Conservation (phyloP, 768 basidiomycete genomes). For the Termitomyces sp. region DNA sequence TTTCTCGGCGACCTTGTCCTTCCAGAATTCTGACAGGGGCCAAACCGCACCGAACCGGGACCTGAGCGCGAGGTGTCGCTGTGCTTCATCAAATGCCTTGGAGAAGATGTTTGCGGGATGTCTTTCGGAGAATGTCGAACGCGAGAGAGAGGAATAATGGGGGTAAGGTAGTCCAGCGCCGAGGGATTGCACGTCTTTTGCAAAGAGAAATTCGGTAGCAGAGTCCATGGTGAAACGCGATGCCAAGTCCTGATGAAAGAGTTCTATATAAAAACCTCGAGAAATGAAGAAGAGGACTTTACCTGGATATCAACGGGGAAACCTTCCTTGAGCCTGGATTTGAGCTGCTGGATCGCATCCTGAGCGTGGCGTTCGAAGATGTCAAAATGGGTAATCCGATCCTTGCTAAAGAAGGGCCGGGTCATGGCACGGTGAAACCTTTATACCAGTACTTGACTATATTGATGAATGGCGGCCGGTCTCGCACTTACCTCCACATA, state of each 20-base stretch:
- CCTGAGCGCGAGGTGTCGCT: constrained; percentile 34
- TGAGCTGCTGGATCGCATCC: constrained; percentile 42
- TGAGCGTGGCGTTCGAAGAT: constrained; percentile 56
- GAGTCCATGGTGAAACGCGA: constrained; percentile 61
- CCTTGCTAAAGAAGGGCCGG: constrained; percentile 66
- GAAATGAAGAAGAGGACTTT: background rate
- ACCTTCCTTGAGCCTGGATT: constrained; percentile 40
- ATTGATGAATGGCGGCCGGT: background rate
- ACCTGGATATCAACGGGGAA: constrained; percentile 62
- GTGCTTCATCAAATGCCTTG: constrained; percentile 45
- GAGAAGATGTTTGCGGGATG: constrained; percentile 44
- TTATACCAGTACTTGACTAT: constrained; percentile 1
- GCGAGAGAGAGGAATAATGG: constrained; percentile 23
- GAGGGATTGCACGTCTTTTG: constrained; percentile 47
- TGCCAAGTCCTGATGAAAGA: constrained; percentile 32
- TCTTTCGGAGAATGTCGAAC: constrained; percentile 20
- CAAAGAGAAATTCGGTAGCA: constrained; percentile 61
- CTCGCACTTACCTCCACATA: constrained; percentile 59
- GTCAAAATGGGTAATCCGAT: constrained; percentile 60
- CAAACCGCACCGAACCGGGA: constrained; percentile 36
- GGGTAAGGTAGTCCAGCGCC: constrained; percentile 51
- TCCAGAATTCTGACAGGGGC: constrained; percentile 52
- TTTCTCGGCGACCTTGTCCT: constrained; percentile 41
- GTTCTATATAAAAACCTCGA: background rate
- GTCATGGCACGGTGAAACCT: constrained; percentile 68